Conservation (phyloP, 2,329 filamentous ascomycete genomes). For the Emergomyces africanus region DNA sequence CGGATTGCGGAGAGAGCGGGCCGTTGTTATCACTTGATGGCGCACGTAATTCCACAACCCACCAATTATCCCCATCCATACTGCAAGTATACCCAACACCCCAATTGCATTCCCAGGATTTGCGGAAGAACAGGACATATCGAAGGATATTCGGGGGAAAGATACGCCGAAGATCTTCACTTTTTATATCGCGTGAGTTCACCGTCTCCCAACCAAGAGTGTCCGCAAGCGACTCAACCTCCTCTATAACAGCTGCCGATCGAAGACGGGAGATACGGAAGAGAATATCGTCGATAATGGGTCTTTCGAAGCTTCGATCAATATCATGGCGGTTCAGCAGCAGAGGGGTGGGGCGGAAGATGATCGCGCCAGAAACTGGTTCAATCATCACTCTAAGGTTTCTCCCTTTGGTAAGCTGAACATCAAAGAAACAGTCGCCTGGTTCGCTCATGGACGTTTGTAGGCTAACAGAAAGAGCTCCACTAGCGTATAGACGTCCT, state of each 20-base stretch:
- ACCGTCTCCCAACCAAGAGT: constrained; percentile 27
- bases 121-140: constrained; percentile 53
- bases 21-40: not conserved
- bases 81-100: constrained; percentile 58
- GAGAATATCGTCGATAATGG: constrained; percentile 26
- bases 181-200: constrained; percentile 22
- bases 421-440: constrained; percentile 51
- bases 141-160: constrained; percentile 53
- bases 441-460: constrained; percentile 49
- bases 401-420: constrained; percentile 55
- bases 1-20: constrained; percentile 13
- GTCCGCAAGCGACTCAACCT: constrained; percentile 25
- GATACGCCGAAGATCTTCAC: constrained; percentile 40
- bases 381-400: constrained; percentile 56
- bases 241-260: constrained; percentile 27
- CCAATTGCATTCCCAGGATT: constrained; percentile 61
- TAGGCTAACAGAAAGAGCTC: constrained; percentile 47
- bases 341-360: constrained; percentile 52
- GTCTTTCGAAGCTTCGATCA: constrained; percentile 48
- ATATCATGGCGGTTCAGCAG: constrained; percentile 47
- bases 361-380: constrained; percentile 63
- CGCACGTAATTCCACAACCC: constrained; percentile 41
- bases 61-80: constrained; percentile 65
- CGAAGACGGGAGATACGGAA: constrained; percentile 26
- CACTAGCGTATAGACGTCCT: constrained; percentile 48